Evolutionary conservation across 2,329 filamentous ascomycete genomes (phyloP).

Genomic region (Zopfia rhizophila): DNA sequence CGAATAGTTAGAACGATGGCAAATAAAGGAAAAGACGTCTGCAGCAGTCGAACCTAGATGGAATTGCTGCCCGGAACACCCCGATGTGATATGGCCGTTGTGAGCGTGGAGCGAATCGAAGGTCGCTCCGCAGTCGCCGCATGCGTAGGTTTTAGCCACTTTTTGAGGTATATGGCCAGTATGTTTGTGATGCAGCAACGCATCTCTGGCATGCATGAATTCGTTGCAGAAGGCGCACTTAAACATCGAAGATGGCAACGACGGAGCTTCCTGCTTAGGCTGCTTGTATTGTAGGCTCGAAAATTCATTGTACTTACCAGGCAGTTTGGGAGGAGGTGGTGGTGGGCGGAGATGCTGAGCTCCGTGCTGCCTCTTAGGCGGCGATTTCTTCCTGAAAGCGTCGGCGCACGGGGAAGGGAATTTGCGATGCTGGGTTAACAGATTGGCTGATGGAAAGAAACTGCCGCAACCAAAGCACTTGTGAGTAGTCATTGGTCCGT

Average conservation of each 20-base stretch:
- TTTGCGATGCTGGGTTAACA: slow-evolving; percentile 18
- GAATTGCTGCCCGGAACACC: not conserved
- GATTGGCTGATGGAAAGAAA: slow-evolving; percentile 10
- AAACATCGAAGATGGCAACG: no score
- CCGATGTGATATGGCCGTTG: not conserved
- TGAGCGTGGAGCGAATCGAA: not conserved
- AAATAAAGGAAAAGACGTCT: no score
- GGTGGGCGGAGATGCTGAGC: no score
- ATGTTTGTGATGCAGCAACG: no score
- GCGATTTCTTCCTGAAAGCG: slow-evolving; percentile 5
- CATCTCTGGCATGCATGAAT: no score
- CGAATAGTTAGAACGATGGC: no score
- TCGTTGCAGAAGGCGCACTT: no score
- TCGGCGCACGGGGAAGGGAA: slow-evolving; percentile 18
- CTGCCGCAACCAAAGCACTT: no score
- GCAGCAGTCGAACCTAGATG: slow-evolving; percentile 14
- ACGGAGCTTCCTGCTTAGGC: slow-evolving; percentile 3
- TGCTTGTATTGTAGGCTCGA: slow-evolving; percentile 22
- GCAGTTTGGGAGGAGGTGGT: slow-evolving; percentile 26
- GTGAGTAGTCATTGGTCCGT: slow-evolving; percentile 7
- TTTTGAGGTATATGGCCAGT: no score
- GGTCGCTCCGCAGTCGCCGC: no score
- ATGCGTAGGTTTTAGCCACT: no score
- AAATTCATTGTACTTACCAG: no score
- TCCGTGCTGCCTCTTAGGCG: not conserved